Conservation (phyloP, 2,329 filamentous ascomycete genomes). For the Colletotrichum sp. region DNA sequence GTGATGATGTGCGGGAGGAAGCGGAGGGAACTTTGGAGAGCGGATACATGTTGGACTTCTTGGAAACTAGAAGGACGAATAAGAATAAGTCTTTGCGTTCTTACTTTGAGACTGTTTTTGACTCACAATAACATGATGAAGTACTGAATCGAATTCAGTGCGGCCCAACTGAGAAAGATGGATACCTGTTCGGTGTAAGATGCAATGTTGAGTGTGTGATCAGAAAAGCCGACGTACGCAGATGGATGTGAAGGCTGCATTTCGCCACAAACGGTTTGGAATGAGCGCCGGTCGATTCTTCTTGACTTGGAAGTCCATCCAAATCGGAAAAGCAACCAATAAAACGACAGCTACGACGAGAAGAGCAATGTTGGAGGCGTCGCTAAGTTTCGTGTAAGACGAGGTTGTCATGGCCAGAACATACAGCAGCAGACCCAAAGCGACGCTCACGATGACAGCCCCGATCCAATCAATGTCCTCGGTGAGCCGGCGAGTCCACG, state of each 20-base stretch:
- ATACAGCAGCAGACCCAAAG: conserved; percentile 55
- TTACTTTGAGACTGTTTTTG: neutral
- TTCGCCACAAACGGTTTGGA: conserved; percentile 64
- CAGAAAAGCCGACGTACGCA: conserved; percentile 36
- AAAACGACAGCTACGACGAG: conserved; percentile 46
- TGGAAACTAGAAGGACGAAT: conserved; percentile 45
- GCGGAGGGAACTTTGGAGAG: conserved; percentile 50
- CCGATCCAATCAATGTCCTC: conserved; percentile 60
- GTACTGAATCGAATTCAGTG: conserved; percentile 51
- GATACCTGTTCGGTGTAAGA: conserved; percentile 30
- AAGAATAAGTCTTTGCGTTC: conserved; percentile 8
- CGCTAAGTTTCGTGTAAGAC: conserved; percentile 39
- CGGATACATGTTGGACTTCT: conserved; percentile 47
- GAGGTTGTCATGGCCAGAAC: conserved; percentile 51
- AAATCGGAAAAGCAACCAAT: conserved; percentile 56
- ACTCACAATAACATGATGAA: conserved; percentile 52
- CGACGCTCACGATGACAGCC: conserved; percentile 46
- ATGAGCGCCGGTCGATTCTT: conserved; percentile 58
- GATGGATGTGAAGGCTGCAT: conserved; percentile 57
- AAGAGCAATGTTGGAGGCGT: conserved; percentile 46
- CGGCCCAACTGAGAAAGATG: conserved; percentile 51
- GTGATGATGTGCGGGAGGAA: conserved; percentile 52
- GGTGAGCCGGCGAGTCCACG: conserved; percentile 30
- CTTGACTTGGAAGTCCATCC: conserved; percentile 56
- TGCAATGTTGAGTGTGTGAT: neutral